Evolutionary conservation across 2,329 filamentous ascomycete genomes (phyloP).

Genomic region (Aspergillus terreus): DNA sequence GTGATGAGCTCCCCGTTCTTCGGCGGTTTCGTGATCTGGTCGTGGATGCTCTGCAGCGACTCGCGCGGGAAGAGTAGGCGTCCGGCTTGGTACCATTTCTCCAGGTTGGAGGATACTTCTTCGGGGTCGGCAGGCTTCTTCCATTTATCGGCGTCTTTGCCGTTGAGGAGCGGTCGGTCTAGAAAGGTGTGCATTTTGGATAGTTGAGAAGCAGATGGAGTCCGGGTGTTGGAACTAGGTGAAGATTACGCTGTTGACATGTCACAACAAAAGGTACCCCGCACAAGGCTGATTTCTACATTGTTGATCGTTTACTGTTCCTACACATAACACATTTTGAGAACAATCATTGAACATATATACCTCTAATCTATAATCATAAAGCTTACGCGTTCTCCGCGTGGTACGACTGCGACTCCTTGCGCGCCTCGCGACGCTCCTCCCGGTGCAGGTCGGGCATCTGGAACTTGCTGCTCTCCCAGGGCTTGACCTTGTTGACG

Average conservation of each 20-base stretch:
- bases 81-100: neutral
- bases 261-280: no score
- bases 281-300: no score
- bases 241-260: no score
- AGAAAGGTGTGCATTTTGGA: neutral
- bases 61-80: neutral
- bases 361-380: neutral
- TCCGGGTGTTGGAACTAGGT: no score
- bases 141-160: neutral
- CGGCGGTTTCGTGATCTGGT: neutral
- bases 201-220: no score
- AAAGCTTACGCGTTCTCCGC: conserved; percentile 24
- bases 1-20: neutral
- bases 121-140: neutral
- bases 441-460: conserved; percentile 20
- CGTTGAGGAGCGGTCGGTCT: neutral
- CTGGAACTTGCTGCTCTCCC: conserved; percentile 52
- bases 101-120: neutral
- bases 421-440: conserved; percentile 17
- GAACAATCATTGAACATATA: neutral
- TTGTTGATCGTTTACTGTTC: no score
- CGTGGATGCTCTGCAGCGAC: neutral
- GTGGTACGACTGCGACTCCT: conserved; percentile 22
- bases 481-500: conserved; percentile 57
- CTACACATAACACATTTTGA: no score